phyloP scores from a whole-genome alignment of 257 asterid species.

The Solanum gracilifrons region DNA sequence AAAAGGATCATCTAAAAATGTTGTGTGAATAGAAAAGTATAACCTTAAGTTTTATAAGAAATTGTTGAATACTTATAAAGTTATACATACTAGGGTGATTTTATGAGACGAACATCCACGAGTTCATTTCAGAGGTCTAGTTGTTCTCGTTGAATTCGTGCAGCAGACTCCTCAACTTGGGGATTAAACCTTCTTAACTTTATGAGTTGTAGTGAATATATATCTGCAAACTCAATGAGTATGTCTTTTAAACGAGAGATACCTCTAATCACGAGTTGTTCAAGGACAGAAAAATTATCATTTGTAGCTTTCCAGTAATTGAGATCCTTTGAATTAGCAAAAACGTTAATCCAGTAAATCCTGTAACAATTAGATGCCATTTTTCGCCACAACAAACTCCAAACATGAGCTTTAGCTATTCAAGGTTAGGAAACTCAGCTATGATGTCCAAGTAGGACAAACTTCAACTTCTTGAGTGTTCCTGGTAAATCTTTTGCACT shows the following conservation, averaged over 20 bases:
- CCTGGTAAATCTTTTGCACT: background rate
- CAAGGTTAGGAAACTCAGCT: background rate
- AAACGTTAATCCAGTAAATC: too few relatives aligned
- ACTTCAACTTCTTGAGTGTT: background rate
- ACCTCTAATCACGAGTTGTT: background rate
- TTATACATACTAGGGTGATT: too few relatives aligned
- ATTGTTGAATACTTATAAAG: too few relatives aligned
- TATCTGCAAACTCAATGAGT: background rate
- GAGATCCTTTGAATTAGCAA: background rate
- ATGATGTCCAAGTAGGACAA: background rate
- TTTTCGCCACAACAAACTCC: background rate
- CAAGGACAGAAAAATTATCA: background rate
- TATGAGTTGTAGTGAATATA: background rate
- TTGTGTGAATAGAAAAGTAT: too few relatives aligned
- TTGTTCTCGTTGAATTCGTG: too few relatives aligned
- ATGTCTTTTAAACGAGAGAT: background rate
- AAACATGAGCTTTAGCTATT: background rate
- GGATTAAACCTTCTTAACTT: too few relatives aligned
- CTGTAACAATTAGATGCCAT: background rate
- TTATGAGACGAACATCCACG: too few relatives aligned
- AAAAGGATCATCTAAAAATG: too few relatives aligned
- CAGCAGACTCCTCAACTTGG: too few relatives aligned
- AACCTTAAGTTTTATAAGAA: too few relatives aligned
- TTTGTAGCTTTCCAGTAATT: background rate
- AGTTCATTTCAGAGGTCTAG: too few relatives aligned